phyloP scores from a whole-genome alignment of 2,329 filamentous ascomycete genomes.

The Cadophora gregata region DNA sequence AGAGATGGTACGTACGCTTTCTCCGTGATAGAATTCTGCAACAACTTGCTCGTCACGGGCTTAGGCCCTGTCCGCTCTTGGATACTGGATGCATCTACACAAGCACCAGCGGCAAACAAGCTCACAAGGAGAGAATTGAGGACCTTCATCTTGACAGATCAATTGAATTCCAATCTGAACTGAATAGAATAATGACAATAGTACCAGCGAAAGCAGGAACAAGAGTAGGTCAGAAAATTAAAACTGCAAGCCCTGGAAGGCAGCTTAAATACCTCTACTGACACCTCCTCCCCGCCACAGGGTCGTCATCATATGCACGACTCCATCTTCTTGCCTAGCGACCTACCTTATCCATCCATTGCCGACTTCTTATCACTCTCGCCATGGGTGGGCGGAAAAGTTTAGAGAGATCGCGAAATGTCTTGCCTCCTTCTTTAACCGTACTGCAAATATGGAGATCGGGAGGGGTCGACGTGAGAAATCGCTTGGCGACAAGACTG shows the following conservation, averaged over 20 bases:
- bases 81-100: slow-evolving; percentile 18
- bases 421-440: slow-evolving; percentile 29
- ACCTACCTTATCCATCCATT: background rate
- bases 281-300: background rate
- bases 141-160: slow-evolving; percentile 12
- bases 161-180: background rate
- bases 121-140: background rate
- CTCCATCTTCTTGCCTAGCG: background rate
- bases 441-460: slow-evolving; percentile 22
- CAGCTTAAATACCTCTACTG: slow-evolving; percentile 6
- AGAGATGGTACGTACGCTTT: slow-evolving; percentile 13
- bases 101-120: slow-evolving; percentile 6
- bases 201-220: background rate
- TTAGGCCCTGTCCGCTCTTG: slow-evolving; percentile 22
- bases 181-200: background rate
- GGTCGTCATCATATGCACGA: slow-evolving; percentile 4
- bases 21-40: slow-evolving; percentile 26
- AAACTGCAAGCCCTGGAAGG: background rate
- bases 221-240: background rate
- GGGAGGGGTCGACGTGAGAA: background rate
- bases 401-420: background rate
- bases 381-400: background rate
- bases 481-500: background rate
- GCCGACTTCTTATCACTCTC: background rate
- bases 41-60: slow-evolving; percentile 22